Conservation (phyloP, 805 yeast genomes). For the Jamesozyma gamospora region DNA sequence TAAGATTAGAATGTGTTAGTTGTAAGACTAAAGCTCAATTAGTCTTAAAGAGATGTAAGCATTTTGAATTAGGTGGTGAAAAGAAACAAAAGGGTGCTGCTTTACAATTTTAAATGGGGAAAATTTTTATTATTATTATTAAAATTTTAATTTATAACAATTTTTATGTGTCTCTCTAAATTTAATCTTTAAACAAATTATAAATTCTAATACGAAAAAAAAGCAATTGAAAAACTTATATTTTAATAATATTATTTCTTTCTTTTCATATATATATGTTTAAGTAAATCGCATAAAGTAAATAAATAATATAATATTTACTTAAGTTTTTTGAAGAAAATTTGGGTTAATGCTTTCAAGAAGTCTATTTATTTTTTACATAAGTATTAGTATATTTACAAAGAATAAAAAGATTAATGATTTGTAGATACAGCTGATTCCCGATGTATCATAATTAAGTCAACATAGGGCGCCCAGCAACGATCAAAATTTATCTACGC, state of each 20-base stretch:
- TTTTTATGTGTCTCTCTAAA: not conserved
- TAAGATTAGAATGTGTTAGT: constrained; percentile 96
- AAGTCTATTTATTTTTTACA: too few species aligned
- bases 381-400: too few species aligned
- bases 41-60: constrained; percentile 99
- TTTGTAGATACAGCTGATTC: constrained; percentile 34
- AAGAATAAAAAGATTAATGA: constrained; percentile 1
- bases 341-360: too few species aligned
- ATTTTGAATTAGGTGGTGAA: constrained; percentile 99
- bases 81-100: constrained; percentile 99
- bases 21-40: constrained; percentile 99
- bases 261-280: not conserved
- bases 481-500: constrained; percentile 30
- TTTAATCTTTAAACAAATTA: not conserved
- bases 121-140: too few species aligned
- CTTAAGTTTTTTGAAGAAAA: too few species aligned
- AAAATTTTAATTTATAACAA: too few species aligned
- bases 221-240: not conserved
- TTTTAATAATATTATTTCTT: not conserved
- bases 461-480: constrained; percentile 37
- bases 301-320: too few species aligned
- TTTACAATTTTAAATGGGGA: constrained; percentile 77
- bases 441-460: constrained; percentile 28
- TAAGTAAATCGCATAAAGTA: too few species aligned
- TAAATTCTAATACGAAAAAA: not conserved